phyloP scores from a whole-genome alignment of 1,284 basidiomycete genomes.

The Ustilago sp. region DNA sequence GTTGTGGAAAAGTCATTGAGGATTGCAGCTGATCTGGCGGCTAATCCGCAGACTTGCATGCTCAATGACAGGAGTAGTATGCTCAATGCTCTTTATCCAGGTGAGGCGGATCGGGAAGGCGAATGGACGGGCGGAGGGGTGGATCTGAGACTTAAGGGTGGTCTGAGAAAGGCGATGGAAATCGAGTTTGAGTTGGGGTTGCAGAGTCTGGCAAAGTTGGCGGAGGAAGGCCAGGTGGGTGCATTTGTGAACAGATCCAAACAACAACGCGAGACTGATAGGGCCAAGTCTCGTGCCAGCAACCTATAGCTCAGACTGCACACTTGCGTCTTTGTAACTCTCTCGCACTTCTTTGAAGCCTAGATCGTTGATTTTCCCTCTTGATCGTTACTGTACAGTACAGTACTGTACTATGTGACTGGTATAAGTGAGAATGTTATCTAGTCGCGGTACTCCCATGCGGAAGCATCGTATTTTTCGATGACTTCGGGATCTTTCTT shows the following conservation, averaged over 20 bases:
- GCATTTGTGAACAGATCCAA: slow-evolving; percentile 37
- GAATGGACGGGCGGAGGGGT: not conserved
- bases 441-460: slow-evolving; percentile 61
- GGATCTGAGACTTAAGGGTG: slow-evolving; percentile 41
- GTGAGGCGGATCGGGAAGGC: not conserved
- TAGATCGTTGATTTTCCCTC: too few relatives aligned
- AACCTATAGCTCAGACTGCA: slow-evolving; percentile 15
- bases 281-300: slow-evolving; percentile 24
- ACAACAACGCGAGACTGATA: slow-evolving; percentile 24
- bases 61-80: slow-evolving; percentile 44
- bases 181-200: slow-evolving; percentile 39
- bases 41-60: slow-evolving; percentile 47
- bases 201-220: slow-evolving; percentile 30
- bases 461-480: slow-evolving; percentile 63
- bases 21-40: slow-evolving; percentile 25
- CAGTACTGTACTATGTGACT: not conserved
- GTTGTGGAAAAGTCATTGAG: slow-evolving; percentile 32
- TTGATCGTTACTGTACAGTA: not conserved
- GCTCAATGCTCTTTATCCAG: slow-evolving; percentile 27
- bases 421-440: not conserved
- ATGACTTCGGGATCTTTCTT: slow-evolving; percentile 63
- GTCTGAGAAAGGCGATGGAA: slow-evolving; percentile 36
- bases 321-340: not conserved
- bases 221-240: slow-evolving; percentile 38
- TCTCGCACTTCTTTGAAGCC: not conserved